These are phyloP conservation scores for Stephanodiscus triporus DNA, from an alignment of 108 stramenopile genomes.

Conservation along the genomic window DNA sequence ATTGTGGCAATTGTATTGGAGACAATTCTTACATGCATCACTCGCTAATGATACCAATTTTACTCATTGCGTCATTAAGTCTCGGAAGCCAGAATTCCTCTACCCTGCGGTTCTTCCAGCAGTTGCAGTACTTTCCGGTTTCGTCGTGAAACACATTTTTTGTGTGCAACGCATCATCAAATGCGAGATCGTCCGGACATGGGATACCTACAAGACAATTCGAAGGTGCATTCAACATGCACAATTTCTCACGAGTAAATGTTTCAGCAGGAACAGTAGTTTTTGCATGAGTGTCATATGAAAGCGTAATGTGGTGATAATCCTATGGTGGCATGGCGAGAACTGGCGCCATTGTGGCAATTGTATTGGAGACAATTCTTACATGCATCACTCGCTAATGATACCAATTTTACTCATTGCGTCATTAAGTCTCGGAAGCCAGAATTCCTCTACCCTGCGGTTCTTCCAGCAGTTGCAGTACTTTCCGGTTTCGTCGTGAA, in stretches of 20 bases:
- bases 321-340: background rate
- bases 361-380: too few species aligned
- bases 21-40: too few species aligned
- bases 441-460: constrained; percentile 51
- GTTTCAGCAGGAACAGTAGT: constrained; percentile 64
- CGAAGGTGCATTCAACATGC: constrained; percentile 41
- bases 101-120: constrained; percentile 64
- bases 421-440: constrained; percentile 49
- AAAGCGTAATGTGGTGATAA: too few species aligned
- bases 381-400: background rate
- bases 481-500: constrained; percentile 55
- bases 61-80: constrained; percentile 40
- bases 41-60: constrained; percentile 6
- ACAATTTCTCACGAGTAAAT: constrained; percentile 49
- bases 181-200: constrained; percentile 59
- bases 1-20: too few species aligned
- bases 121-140: constrained; percentile 61
- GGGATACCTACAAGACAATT: constrained; percentile 56
- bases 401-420: constrained; percentile 32
- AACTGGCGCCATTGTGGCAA: background rate
- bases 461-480: constrained; percentile 75
- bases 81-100: constrained; percentile 56
- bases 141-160: constrained; percentile 62
- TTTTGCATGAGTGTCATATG: constrained; percentile 60
- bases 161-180: constrained; percentile 50